Evolutionary conservation across 1,284 basidiomycete genomes (phyloP), one percentile per base, ranked within the genome.

Genomic region (Wallemia ichthyophaga): DNA sequence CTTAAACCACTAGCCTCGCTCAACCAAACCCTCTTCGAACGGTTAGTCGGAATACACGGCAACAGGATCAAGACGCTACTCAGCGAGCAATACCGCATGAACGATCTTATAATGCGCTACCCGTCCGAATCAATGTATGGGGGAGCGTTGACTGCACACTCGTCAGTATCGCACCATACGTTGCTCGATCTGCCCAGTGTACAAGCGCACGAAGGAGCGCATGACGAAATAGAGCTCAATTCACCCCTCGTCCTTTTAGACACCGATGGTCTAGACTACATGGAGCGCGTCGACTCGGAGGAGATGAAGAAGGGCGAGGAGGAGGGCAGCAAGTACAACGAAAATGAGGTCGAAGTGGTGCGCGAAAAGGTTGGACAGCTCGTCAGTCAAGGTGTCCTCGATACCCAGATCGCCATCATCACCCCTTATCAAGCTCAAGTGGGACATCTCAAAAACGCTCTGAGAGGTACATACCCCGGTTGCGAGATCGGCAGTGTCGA

Each of bases 391-490:
- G 86, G 88, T 0, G 70, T 98, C 0, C 67, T 74, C 0, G 75
- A 85, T 0, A 70, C 71, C 0, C 82, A 91, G 64, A 86, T 98
- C 60, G 85, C 86, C 1, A 75, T 98, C 58, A 83, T 98, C 61
- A 85, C 88, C 2, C 91, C 94, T 75, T 88, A 94, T 69, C 87
- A 92, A 72, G 85, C 87, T 0, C 89, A 94, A 70, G 87, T 89
- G 0, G 77, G 82, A 0, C 73, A 88, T 11, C 72, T 92, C 58
- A 77, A 83, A 0, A 78, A 80, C 1, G 69, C 84, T 53, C 71
- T 94, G 5, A 78, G 82, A 19, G 78, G 81, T 0, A 76, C 82
- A 62, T 84, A 81, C 5, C 74, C 77, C 0, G 76, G 77, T 19
- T 74, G 92, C 2, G 87, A 91, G 63, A 85, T 91, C 58, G 88